Percentiles rank a stretch among this genome's conserved stretches.
Evolutionary conservation across 495 filamentous ascomycete species (phyloP).

Genomic region (Hyaloscypha variabilis): DNA sequence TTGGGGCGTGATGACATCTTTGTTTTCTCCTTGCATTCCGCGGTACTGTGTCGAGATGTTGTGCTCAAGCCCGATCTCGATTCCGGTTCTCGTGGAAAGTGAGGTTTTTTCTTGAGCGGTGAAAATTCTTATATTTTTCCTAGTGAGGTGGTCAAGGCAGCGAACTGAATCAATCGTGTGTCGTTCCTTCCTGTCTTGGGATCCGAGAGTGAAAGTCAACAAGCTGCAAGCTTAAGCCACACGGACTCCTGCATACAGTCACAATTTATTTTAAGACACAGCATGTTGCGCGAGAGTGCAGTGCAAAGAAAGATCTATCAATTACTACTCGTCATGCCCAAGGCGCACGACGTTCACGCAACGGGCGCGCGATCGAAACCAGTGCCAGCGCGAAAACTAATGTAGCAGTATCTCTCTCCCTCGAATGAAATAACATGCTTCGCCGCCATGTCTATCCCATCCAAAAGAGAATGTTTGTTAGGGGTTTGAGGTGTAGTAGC

Average conservation of each 20-base stretch:
- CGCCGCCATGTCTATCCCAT: slow-evolving; percentile 12
- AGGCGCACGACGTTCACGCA: not conserved
- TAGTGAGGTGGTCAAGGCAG: not conserved
- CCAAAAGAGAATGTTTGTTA: slow-evolving; percentile 17
- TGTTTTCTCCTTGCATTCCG: not conserved
- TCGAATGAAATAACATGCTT: slow-evolving; percentile 12
- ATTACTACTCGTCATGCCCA: slow-evolving; percentile 22
- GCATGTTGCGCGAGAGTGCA: no score
- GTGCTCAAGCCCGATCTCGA: not conserved
- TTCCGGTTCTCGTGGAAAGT: no score
- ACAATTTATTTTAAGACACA: not conserved
- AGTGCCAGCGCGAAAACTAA: slow-evolving; percentile 23
- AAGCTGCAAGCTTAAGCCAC: not conserved
- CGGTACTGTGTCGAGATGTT: not conserved
- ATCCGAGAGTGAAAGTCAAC: not conserved
- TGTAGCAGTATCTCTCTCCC: slow-evolving; percentile 23
- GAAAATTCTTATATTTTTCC: not conserved
- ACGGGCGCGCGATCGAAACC: not conserved
- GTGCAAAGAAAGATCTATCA: slow-evolving; percentile 26
- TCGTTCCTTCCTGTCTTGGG: not conserved
- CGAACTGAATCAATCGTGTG: no score
- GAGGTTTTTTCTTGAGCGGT: not conserved
- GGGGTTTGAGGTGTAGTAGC: slow-evolving; percentile 25
- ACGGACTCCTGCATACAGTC: not conserved
- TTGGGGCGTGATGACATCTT: not conserved